Conservation (phyloP, 2,329 filamentous ascomycete genomes). For the Trichoderma brevicompactum region DNA sequence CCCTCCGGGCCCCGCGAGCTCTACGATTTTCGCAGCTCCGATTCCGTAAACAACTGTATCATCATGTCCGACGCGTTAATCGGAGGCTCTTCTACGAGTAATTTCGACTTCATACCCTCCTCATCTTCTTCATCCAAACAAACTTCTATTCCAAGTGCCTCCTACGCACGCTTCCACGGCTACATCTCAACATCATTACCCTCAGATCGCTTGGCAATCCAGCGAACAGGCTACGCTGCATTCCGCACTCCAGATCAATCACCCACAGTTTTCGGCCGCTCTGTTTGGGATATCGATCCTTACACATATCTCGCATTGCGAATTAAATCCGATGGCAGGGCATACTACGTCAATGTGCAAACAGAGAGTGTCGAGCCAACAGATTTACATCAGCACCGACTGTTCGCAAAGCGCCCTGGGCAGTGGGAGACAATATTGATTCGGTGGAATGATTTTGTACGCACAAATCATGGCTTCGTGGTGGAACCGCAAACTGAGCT, state of each 20-base stretch:
- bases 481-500: constrained; percentile 93
- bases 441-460: constrained; percentile 88
- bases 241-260: constrained; percentile 82
- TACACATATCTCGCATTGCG: constrained; percentile 87
- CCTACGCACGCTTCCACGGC: constrained; percentile 82
- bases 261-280: constrained; percentile 80
- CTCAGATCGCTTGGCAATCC: constrained; percentile 69
- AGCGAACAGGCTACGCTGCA: constrained; percentile 84
- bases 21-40: constrained; percentile 62
- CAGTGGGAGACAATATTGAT: constrained; percentile 96
- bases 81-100: constrained; percentile 79
- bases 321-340: constrained; percentile 85
- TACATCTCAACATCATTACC: constrained; percentile 86
- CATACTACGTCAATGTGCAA: constrained; percentile 94
- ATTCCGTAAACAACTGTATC: constrained; percentile 62
- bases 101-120: constrained; percentile 65
- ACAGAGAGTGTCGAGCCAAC: constrained; percentile 91
- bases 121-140: constrained; percentile 3
- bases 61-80: constrained; percentile 86
- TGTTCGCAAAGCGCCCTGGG: constrained; percentile 77
- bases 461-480: constrained; percentile 90
- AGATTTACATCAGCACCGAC: constrained; percentile 92
- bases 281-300: constrained; percentile 86
- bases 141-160: constrained; percentile 13
- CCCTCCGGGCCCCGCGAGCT: constrained; percentile 67